Conservation (phyloP, 495 filamentous ascomycete genomes). For the Mycothermus thermophilus region DNA sequence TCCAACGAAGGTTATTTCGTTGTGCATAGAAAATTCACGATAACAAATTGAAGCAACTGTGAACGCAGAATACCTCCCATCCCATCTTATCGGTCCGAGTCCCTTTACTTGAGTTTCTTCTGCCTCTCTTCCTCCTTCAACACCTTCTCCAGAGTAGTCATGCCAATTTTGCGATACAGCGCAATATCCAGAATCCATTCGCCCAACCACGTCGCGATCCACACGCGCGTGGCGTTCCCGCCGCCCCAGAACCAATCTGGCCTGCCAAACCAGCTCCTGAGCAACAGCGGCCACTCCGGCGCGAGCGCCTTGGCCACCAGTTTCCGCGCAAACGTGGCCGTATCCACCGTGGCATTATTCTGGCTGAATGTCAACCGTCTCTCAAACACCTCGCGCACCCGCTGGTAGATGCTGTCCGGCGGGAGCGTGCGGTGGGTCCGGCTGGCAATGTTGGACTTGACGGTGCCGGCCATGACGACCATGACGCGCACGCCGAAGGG, state of each 20-base stretch:
- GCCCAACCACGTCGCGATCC: slow-evolving; percentile 20
- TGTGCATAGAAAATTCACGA: too few species aligned
- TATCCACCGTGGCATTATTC: slow-evolving; percentile 27
- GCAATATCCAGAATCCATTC: slow-evolving; percentile 30
- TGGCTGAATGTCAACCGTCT: slow-evolving; percentile 32
- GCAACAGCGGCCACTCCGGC: slow-evolving; percentile 19
- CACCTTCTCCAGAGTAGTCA: slow-evolving; percentile 26
- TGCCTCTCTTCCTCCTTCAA: slow-evolving; percentile 18
- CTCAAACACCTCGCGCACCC: slow-evolving; percentile 27
- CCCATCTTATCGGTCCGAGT: too few species aligned
- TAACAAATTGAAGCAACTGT: too few species aligned
- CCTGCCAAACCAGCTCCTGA: slow-evolving; percentile 29
- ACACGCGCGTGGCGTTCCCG: slow-evolving; percentile 20
- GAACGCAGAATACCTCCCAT: too few species aligned
- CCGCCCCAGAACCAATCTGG: slow-evolving; percentile 38
- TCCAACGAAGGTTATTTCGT: too few species aligned
- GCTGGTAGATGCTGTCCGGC: slow-evolving; percentile 26
- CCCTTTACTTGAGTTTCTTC: slow-evolving; percentile 20
- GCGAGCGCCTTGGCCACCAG: slow-evolving; percentile 25
- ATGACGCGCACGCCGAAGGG: slow-evolving; percentile 43
- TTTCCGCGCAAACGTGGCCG: slow-evolving; percentile 24
- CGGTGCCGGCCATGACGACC: slow-evolving; percentile 37
- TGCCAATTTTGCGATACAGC: slow-evolving; percentile 24
- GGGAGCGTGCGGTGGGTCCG: slow-evolving; percentile 26
- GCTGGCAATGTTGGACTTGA: slow-evolving; percentile 32